Conservation (phyloP, 2,329 filamentous ascomycete genomes). For the Xylariales sp. region DNA sequence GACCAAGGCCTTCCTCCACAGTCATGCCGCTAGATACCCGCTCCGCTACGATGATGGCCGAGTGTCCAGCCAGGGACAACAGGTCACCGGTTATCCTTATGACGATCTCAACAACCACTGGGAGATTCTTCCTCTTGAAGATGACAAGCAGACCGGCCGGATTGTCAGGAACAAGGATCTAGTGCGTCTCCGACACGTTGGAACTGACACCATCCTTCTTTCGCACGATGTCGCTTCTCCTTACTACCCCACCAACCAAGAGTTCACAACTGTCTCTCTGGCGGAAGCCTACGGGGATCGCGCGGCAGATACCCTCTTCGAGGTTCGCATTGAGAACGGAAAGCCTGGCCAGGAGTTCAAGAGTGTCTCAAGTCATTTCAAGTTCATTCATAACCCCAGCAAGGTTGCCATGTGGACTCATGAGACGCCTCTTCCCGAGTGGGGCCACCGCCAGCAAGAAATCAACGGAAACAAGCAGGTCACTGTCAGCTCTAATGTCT, state of each 20-base stretch:
- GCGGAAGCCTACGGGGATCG: conserved; percentile 71
- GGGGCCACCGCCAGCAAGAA: conserved; percentile 95
- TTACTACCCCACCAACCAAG: conserved; percentile 95
- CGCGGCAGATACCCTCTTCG: conserved; percentile 86
- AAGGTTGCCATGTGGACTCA: conserved; percentile 99
- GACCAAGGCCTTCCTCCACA: conserved; percentile 94
- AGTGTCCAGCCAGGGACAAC: conserved; percentile 95
- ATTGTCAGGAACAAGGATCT: conserved; percentile 79
- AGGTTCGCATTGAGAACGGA: conserved; percentile 83
- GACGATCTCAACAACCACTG: conserved; percentile 99
- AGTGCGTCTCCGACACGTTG: conserved; percentile 79
- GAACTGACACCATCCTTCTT: conserved; percentile 80
- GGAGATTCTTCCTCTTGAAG: conserved; percentile 75
- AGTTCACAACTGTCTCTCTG: conserved; percentile 79
- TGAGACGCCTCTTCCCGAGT: conserved; percentile 89
- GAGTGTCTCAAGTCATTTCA: conserved; percentile 89
- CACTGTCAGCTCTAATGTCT: conserved; percentile 83
- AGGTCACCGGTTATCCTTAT: conserved; percentile 96
- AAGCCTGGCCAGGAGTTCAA: conserved; percentile 82
- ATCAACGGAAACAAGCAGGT: conserved; percentile 99
- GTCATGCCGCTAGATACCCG: conserved; percentile 83
- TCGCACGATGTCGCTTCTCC: conserved; percentile 97
- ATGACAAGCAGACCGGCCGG: conserved; percentile 54
- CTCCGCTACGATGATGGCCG: conserved; percentile 95
- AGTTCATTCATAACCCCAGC: conserved; percentile 88